These are phyloP conservation scores for Xylaria sp. DNA, from an alignment of 495 filamentous ascomycete genomes.

Conservation along the genomic window DNA sequence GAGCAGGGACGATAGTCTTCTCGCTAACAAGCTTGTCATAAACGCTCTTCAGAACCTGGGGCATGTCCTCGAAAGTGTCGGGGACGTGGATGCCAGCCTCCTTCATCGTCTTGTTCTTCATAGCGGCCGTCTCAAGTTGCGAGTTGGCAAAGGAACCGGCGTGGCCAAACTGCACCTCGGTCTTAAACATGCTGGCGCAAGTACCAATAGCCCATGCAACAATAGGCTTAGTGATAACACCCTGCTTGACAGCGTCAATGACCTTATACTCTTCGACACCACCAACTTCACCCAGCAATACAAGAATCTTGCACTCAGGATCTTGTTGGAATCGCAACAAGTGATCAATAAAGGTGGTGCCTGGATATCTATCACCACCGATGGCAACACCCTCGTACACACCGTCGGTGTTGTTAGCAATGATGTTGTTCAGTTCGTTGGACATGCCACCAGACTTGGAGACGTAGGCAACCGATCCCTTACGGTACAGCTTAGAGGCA, in stretches of 20 bases:
- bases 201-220: slow-evolving; percentile 99
- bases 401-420: slow-evolving; percentile 92
- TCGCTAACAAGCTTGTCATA: slow-evolving; percentile 85
- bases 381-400: slow-evolving; percentile 99
- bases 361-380: slow-evolving; percentile 97
- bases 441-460: slow-evolving; percentile 99
- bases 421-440: slow-evolving; percentile 99
- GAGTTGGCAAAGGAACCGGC: slow-evolving; percentile 99
- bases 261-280: slow-evolving; percentile 99
- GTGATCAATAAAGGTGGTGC: slow-evolving; percentile 99
- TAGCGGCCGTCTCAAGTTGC: slow-evolving; percentile 92
- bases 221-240: slow-evolving; percentile 94
- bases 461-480: slow-evolving; percentile 97
- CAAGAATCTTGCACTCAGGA: slow-evolving; percentile 94
- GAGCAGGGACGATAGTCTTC: slow-evolving; percentile 81
- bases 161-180: slow-evolving; percentile 99
- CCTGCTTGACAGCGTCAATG: slow-evolving; percentile 95
- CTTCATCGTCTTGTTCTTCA: slow-evolving; percentile 95
- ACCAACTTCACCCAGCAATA: slow-evolving; percentile 97
- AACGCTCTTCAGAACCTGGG: slow-evolving; percentile 72
- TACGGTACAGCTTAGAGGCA: slow-evolving; percentile 99
- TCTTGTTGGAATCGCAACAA: slow-evolving; percentile 93
- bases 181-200: slow-evolving; percentile 99
- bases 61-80: slow-evolving; percentile 96
- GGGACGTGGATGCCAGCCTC: slow-evolving; percentile 95